Evolutionary conservation across 306 rosid species (phyloP), one percentile per base, ranked within the genome.

Genomic region (Datisca glomerata): DNA sequence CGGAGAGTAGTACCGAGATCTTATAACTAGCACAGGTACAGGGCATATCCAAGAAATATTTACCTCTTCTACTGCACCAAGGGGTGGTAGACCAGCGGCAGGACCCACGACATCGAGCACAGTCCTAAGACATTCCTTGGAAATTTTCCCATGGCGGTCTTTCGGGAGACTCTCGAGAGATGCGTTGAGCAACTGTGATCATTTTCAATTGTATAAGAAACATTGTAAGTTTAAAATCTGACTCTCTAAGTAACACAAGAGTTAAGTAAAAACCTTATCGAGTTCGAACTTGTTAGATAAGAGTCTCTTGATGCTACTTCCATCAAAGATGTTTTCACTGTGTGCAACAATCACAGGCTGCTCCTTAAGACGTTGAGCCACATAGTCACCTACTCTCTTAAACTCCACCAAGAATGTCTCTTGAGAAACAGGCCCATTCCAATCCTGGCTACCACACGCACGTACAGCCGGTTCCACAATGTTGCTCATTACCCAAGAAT

Each of bases 341-440:
- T 84, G 98, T 31, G 95, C 95, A 37, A 89, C 94, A 43, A 81
- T 81, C 51, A 81, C 86, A 45, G 74, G 93, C 43, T 65, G 76
- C 53, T 81, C 83, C 64, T 55, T 71, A 34, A 81, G 83, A 39
- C 23, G 73, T 46, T 63, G 74, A 59, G 80, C 83, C 46, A 81
- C 56, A 14, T 9, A 2, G 43, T 55, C 71, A 3, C 68, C 56
- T 7, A 68, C 95, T 66, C 56, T 78, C 79, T 80, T 89, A 53
- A 89, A 80, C 47, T 66, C 95, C 53, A 51, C 68, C 40, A 84
- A 41, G 59, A 89, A 77, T n/a, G 81, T 51, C 44, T 77, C 93
- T 68, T 75, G 68, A 52, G 91, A 65, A 32, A 50, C 77, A 6
- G 72, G 61, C 52, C 61, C 72, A 32, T 72, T 70, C 70, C 59